Base-by-base conservation (phyloP, 2,329 filamentous ascomycete genomes). In the Calonectria crousiana region DNA sequence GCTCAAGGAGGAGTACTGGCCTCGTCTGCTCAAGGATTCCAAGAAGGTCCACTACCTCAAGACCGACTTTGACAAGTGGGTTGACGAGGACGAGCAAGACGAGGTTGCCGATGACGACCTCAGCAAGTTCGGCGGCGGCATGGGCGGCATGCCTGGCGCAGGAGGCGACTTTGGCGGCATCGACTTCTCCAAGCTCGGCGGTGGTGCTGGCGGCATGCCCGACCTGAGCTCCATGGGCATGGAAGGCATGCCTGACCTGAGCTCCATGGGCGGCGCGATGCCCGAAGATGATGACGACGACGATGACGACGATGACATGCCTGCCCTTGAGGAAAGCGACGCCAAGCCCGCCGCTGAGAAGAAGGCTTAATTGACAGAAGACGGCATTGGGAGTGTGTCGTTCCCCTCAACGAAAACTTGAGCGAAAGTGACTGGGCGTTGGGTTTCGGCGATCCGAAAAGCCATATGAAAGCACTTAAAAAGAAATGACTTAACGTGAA, bases 1-100 rank as follows among this genome's bases (percentile, higher is more conserved):
- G 84, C 90, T 97, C 78, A 95, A 95, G 87, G 92, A 95, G 83
- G 95, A 97, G 87, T 98, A 93, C 92, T 99, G 97, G 97, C 96
- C 96, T 77, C 93, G 97, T 78, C 91, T 99, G 82, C 90, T 98
- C 84, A 98, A 98, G 93, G 95, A 96, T 75, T 86, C 89, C 79
- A 93, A 95, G 90, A 98, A 95, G 90, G 88, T 95, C 70, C 97
- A 98, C 88, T 99, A 95, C 92, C 88, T 99, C 83, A 98, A 98
- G 93, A 98, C 97, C 78, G 94, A 99, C 88, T 99, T 99, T 82
- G 96, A 98, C 89, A 98, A 98, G 94, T 98, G 96, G 96, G 95
- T 98, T 82, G 96, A 98, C 81, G 95, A 98, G 92, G 96, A 99
- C 84, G 97, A 99, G 91, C 97, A 99, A 89, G 94, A 98, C 83